Percentiles rank a stretch among this genome's conserved stretches.
Conservation (phyloP, 2,329 filamentous ascomycete genomes). For the Alternaria metachromatica region DNA sequence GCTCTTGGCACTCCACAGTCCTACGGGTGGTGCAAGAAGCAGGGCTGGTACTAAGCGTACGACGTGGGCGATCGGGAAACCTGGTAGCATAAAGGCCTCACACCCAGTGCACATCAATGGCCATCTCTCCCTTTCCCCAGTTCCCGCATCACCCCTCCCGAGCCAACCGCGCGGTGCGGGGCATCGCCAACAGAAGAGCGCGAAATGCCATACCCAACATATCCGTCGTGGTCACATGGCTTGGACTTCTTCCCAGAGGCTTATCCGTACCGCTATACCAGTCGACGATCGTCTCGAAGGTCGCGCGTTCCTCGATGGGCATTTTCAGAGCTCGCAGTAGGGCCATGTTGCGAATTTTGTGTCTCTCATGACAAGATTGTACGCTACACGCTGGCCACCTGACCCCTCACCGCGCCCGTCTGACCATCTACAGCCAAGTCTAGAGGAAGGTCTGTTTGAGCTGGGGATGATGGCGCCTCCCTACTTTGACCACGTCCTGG, state of each 20-base stretch:
- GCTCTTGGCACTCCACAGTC: background rate
- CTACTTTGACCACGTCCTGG: background rate
- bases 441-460: constrained; percentile 1
- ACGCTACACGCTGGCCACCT: background rate
- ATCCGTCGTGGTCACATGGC: constrained; percentile 2
- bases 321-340: background rate
- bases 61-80: background rate
- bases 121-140: background rate
- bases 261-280: constrained; percentile 1
- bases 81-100: background rate
- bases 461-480: constrained; percentile 3
- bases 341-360: constrained; percentile 20
- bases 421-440: constrained; percentile 9
- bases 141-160: background rate
- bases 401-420: background rate
- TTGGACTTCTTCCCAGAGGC: constrained; percentile 2
- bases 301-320: constrained; percentile 10
- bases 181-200: background rate
- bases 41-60: background rate
- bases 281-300: background rate
- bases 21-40: constrained; percentile 6
- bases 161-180: background rate
- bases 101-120: background rate
- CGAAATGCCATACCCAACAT: constrained; percentile 4
- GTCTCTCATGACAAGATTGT: constrained; percentile 10